phyloP scores from a whole-genome alignment of 305 asterid genomes.

The Rubia tinctorum region DNA sequence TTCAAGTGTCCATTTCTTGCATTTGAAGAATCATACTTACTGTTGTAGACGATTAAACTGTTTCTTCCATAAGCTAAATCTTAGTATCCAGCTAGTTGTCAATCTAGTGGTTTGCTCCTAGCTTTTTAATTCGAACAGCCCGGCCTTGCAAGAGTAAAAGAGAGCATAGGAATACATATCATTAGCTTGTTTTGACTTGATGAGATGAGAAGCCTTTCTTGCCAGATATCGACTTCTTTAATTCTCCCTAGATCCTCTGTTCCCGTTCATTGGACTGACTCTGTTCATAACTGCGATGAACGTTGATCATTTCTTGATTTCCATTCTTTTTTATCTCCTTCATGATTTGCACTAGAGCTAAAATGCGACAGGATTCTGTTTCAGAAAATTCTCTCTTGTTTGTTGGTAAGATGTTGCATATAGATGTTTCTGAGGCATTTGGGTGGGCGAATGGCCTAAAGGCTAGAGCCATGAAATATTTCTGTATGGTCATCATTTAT shows the following conservation, averaged over 20 bases:
- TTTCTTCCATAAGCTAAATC: not conserved
- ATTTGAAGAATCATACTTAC: not conserved
- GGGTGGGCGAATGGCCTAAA: too few relatives aligned
- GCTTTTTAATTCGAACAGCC: not conserved
- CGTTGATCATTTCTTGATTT: not conserved
- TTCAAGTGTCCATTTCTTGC: conserved; percentile 1
- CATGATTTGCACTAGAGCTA: not conserved
- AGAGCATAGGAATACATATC: not conserved
- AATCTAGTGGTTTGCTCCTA: not conserved
- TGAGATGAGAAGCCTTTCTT: not conserved
- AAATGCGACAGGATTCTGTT: not conserved
- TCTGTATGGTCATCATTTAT: not conserved
- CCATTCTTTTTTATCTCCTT: too few relatives aligned
- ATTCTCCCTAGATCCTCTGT: too few relatives aligned
- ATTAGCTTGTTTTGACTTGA: not conserved
- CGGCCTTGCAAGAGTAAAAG: too few relatives aligned
- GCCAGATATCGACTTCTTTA: not conserved
- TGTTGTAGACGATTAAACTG: not conserved
- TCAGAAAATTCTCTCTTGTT: not conserved
- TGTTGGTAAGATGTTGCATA: not conserved
- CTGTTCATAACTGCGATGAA: not conserved
- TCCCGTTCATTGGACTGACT: not conserved
- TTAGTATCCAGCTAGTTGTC: not conserved
- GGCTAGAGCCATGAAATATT: too few relatives aligned
- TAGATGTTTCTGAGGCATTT: not conserved